Evolutionary conservation across 768 basidiomycete species (phyloP).

Genomic region (Phanerochaete sordida): DNA sequence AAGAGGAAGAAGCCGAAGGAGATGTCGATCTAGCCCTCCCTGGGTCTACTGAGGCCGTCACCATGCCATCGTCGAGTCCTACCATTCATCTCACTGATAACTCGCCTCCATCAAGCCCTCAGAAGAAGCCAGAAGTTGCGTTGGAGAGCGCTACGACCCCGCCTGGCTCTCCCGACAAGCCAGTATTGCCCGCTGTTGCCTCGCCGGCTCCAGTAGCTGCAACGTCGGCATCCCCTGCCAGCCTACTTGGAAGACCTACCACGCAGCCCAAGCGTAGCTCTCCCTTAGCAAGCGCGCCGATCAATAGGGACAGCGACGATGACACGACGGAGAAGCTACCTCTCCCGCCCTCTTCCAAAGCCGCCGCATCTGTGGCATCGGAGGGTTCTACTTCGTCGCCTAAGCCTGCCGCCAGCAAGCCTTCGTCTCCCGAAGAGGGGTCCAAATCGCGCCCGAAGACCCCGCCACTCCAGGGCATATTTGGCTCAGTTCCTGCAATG

Average conservation of each 20-base stretch:
- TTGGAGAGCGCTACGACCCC: constrained; percentile 50
- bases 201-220: constrained; percentile 13
- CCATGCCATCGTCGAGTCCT: neutral
- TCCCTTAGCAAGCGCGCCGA: constrained; percentile 55
- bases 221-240: constrained; percentile 35
- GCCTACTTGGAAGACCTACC: constrained; percentile 53
- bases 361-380: neutral
- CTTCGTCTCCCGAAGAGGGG: constrained; percentile 14
- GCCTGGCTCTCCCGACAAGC: constrained; percentile 52
- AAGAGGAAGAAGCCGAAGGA: constrained; percentile 28
- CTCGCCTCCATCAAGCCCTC: constrained; percentile 7
- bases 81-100: constrained; percentile 7
- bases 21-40: constrained; percentile 18
- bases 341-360: neutral
- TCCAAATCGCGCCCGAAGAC: constrained; percentile 41
- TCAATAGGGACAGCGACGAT: constrained; percentile 43
- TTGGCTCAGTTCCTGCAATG: neutral
- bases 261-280: constrained; percentile 74
- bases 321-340: constrained; percentile 16
- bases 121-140: neutral
- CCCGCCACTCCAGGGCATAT: constrained; percentile 36
- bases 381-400: constrained; percentile 1
- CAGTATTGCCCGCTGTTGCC: constrained; percentile 31
- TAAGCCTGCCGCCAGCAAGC: neutral
- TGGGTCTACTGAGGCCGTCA: neutral